Percentiles rank a stretch among this genome's conserved stretches.
phyloP scores from a whole-genome alignment of 1,284 basidiomycete genomes.

The Boletus sp. region DNA sequence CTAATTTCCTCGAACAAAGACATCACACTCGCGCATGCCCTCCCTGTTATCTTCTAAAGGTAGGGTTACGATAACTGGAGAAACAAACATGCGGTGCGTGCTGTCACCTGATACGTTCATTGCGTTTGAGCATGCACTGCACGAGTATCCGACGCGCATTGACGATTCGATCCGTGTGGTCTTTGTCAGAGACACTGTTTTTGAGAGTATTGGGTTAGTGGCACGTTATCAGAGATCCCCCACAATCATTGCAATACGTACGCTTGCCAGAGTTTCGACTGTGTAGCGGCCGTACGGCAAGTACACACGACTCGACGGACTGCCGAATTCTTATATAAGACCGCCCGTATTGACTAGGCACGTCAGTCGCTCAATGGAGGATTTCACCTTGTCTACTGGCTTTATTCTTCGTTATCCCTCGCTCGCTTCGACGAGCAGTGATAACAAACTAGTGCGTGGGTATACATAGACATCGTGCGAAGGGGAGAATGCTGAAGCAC shows the following conservation, averaged over 20 bases:
- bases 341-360: too few species aligned
- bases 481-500: background rate
- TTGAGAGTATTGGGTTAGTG: conserved; percentile 6
- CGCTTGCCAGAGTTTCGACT: background rate
- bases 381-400: too few species aligned
- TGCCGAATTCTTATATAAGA: too few species aligned
- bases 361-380: too few species aligned
- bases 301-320: too few species aligned
- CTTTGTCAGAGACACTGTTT: conserved; percentile 1
- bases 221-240: background rate
- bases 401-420: too few species aligned
- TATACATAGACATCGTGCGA: background rate
- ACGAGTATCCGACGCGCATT: conserved; percentile 9
- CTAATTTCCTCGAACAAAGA: conserved; percentile 6
- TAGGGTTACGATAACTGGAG: conserved; percentile 8
- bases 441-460: too few species aligned
- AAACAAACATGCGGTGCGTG: too few species aligned
- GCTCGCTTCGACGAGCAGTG: too few species aligned
- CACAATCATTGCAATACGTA: conserved; percentile 2
- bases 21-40: conserved; percentile 8
- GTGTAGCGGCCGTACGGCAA: too few species aligned
- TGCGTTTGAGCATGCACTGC: conserved; percentile 13
- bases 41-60: conserved; percentile 10
- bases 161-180: too few species aligned
- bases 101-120: conserved; percentile 8